Percentiles rank a stretch among this genome's conserved stretches.
phyloP scores from a whole-genome alignment of 306 rosid genomes.

The Prunus mongolica region DNA sequence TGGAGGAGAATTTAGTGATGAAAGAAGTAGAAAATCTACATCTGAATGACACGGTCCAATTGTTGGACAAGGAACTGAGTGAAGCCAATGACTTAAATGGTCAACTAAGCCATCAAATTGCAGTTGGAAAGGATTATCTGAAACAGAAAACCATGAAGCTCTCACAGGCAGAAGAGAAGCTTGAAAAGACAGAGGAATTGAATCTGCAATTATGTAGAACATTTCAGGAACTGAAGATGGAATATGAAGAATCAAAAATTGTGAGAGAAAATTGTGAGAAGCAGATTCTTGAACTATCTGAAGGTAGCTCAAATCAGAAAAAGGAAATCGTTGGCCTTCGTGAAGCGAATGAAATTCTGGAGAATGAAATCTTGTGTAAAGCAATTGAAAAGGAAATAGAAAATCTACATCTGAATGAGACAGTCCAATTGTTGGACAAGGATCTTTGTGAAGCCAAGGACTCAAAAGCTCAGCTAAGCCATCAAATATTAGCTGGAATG shows the following conservation, averaged over 20 bases:
- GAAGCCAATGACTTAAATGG: constrained; percentile 46
- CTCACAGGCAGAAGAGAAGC: constrained; percentile 55
- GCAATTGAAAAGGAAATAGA: constrained; percentile 51
- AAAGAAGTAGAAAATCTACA: constrained; percentile 52
- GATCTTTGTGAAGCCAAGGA: constrained; percentile 49
- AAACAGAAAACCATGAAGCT: constrained; percentile 50
- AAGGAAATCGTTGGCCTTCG: constrained; percentile 54
- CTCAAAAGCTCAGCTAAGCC: constrained; percentile 43
- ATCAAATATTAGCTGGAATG: constrained; percentile 44
- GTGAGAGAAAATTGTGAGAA: constrained; percentile 44
- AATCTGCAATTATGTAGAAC: constrained; percentile 49
- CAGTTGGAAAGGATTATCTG: constrained; percentile 42
- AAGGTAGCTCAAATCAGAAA: constrained; percentile 49
- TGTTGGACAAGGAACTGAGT: constrained; percentile 40
- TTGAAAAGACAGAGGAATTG: constrained; percentile 47
- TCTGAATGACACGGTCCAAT: constrained; percentile 50
- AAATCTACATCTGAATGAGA: constrained; percentile 35
- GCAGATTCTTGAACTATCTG: constrained; percentile 59
- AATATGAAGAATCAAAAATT: constrained; percentile 40
- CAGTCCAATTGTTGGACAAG: constrained; percentile 41
- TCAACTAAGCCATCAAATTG: constrained; percentile 48
- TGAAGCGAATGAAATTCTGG: constrained; percentile 47
- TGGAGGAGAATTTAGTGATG: constrained; percentile 44
- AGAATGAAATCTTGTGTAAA: constrained; percentile 40
- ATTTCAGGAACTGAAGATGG: constrained; percentile 62